Base-by-base conservation (phyloP, 2,329 filamentous ascomycete species). In the Pyrenochaeta sp. region DNA sequence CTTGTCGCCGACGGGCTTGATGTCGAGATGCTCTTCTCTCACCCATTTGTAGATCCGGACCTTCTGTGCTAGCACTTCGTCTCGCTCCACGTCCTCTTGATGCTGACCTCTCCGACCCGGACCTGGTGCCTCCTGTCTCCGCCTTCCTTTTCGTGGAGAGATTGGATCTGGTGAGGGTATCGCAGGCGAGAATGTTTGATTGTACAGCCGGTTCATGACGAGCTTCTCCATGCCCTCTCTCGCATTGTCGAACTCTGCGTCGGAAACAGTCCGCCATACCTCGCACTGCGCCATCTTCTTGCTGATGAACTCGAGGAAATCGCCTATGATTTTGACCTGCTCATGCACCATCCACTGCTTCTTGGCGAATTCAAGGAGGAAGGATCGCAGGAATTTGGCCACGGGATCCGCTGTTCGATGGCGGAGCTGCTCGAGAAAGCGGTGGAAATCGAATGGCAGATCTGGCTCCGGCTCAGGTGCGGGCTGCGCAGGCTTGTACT, bases 261-360 rank as follows among this genome's bases (percentile, higher is more conserved):
- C 94, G 0, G 92, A 96, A 0, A 97, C 90, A 22, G 94, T 90
- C 44, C 89, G 85, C 94, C 94, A 99, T 3, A 99, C 90, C 51
- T 99, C 94, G 65, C 94, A 99, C 54, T 90, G 83, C 10, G 88
- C 90, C 95, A 99, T 99, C 76, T 97, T 97, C 74, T 96, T 96
- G 40, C 89, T 89, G 53, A 99, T 99, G 64, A 99, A 99, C 30
- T 91, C 86, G 34, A 99, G 77, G 59, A 99, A 99, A 69, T 99
- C 95, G 55, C 90, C 85, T 49, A 99, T 96, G 51, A 99, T 97
- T 74, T 99, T 99, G 68, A 97, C 94, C 71, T 99, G 94, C 74
- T 99, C 94, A 68, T 99, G 94, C 6, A 96, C 94, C 89, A 96
- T 96, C 94, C 94, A 99, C 72, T 97, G 94, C 58, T 92, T 90